Evolutionary conservation across 352 stramenopile species (phyloP), one percentile per base, ranked within the genome.

Genomic region (Pythium phragmiticola): DNA sequence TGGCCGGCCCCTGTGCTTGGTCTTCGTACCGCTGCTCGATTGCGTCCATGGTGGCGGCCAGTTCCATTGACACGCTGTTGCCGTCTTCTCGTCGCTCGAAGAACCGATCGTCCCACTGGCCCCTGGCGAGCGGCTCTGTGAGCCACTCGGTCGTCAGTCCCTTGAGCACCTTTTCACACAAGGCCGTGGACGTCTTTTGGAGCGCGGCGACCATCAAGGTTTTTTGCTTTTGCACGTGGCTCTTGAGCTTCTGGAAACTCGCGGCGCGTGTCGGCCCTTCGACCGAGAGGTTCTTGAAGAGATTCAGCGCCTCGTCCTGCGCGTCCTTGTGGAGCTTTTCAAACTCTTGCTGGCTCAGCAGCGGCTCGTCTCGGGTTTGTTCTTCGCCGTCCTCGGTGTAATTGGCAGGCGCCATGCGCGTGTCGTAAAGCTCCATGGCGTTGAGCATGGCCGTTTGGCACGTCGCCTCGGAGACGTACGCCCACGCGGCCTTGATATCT

Each of bases 401-500:
- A 7, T 62, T 66, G 0, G 72, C 69, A 6, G 61, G 63, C 4
- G 65, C 65, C 65, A 94, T 89, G 19, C 69, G 33, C 3, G 53
- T 42, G 37, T 94, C 82, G 53, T 91, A 95, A 19, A 76, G 54
- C 19, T 81, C 74, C 17, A 84, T 74, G 2, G 86, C 80, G 52
- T 68, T 70, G 28, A 76, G 57, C 43, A 87, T 68, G 28, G 84
- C 84, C 9, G 75, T 72, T 55, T 90, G 79, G 28, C 82, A 92
- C 6, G 86, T 92, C 28, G 83, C 84, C 54, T 94, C 84, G 4
- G 79, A 84, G 14, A 94, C 86, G 39, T 93, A 94, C 60, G 87
- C 78, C 84, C 84, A 94, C 14, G 84, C 86, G 37, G 84, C 82
- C 56, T 89, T 90, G 36, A 94, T 92, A 55, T 92, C 81, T n/a